Base-by-base conservation (phyloP, 805 yeast species). In the Suhomyces canberraensis region DNA sequence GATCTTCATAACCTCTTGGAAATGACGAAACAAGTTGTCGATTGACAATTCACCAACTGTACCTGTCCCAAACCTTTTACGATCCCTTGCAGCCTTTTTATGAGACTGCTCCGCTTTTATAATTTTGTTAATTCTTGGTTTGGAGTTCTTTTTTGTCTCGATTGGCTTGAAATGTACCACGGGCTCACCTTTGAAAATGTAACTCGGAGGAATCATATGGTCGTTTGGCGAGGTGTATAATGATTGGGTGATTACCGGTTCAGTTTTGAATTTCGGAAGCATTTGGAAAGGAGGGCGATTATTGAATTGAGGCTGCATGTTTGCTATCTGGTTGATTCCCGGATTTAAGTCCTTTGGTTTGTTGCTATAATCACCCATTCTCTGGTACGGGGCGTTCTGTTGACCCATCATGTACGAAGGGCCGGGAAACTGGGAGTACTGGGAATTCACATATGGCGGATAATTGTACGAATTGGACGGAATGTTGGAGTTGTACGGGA, bases 41-140 rank as follows among this genome's bases (percentile, higher is more conserved):
- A 44, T 42, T 22, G 56, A 50, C 11, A 44, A 37, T 29, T 60
- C 66, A 4, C 55, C 56, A 14, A 48, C 18, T 11, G 33, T 39
- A 16, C 31, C 38, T 14, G 30, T 29, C 18, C 42, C 24, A 31
- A 28, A 28, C 19, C 26, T 13, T 4, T 28, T 25, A 16, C 29
- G 25, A 4, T 16, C 24, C 11, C 13, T 19, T 16, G 19, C 14
- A 9, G 17, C 14, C 33, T 26, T 36, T 4, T 36, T 46, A 35
- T 27, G 18, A 17, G 18, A 33, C 28, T n/a, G 16, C 15, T 33
- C 41, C 33, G 39, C 41, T 31, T 48, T 48, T 22, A 47, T 47
- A 20, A 65, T 48, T 36, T 60, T 61, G 44, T 64, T 57, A 44
- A 66, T 66, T 22, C 69, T 48, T 2, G 72, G 72, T 28, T 56